Evolutionary conservation across 495 filamentous ascomycete genomes (phyloP).

Genomic region (Thozetella sp.): DNA sequence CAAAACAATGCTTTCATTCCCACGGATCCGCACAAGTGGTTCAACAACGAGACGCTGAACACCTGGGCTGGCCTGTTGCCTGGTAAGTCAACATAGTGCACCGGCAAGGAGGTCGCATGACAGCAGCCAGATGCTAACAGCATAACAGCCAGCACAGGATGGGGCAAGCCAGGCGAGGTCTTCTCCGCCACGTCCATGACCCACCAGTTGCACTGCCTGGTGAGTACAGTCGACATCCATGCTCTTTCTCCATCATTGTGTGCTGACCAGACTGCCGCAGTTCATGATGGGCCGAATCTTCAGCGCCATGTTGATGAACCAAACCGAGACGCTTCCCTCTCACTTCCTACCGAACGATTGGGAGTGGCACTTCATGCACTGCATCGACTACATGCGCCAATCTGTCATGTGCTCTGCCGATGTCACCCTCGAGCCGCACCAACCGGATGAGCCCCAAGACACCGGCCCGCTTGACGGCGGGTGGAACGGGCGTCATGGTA

Average conservation of each 20-base stretch:
- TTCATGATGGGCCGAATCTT: not conserved
- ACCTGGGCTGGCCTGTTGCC: not conserved
- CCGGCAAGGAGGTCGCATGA: not conserved
- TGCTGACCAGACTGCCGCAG: not conserved
- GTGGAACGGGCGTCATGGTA: not conserved
- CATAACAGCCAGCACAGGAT: not conserved
- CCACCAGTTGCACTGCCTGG: conserved; percentile 19
- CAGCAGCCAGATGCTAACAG: not conserved
- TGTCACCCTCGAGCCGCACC: not conserved
- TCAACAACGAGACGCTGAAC: conserved; percentile 1
- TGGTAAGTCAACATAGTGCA: not conserved
- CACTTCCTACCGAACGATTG: not conserved
- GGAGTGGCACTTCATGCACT: conserved; percentile 18
- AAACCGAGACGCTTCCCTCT: not conserved
- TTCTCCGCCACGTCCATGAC: not conserved
- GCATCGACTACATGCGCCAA: conserved; percentile 35
- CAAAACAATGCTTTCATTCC: not conserved
- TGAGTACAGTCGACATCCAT: not conserved
- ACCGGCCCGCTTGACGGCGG: not conserved
- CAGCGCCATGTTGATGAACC: not conserved
- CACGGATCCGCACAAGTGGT: not conserved
- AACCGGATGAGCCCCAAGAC: not conserved
- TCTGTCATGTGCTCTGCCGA: conserved; percentile 30
- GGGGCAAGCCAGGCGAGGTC: not conserved
- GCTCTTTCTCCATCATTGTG: too few relatives aligned